Evolutionary conservation across 805 yeast species (phyloP).

Genomic region (Naumovozyma dairenensis): DNA sequence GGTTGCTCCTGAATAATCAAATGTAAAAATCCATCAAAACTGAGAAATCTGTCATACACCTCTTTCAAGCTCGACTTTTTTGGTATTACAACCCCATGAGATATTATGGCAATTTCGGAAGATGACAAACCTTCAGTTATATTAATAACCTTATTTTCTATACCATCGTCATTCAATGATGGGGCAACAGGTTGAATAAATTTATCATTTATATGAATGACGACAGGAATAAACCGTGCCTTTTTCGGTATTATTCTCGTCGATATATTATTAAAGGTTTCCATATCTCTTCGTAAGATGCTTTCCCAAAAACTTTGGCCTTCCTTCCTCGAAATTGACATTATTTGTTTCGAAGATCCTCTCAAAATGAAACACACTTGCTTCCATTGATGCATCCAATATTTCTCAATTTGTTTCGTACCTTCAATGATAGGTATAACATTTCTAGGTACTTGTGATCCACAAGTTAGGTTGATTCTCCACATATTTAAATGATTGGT

Average conservation of each 20-base stretch:
- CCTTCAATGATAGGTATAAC: conserved; percentile 36
- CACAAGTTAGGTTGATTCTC: conserved; percentile 36
- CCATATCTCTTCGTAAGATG: conserved; percentile 26
- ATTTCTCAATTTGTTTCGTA: conserved; percentile 27
- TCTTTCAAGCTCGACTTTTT: conserved; percentile 36
- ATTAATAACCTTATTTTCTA: conserved; percentile 1
- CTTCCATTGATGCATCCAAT: conserved; percentile 72
- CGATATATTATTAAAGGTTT: conserved; percentile 15
- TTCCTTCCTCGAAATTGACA: conserved; percentile 60
- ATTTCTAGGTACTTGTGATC: conserved; percentile 34
- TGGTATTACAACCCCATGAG: conserved; percentile 50
- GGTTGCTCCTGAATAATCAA: conserved; percentile 1
- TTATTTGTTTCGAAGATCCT: conserved; percentile 72
- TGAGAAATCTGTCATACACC: conserved; percentile 36
- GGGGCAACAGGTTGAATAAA: conserved; percentile 28
- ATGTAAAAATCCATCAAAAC: conserved; percentile 61
- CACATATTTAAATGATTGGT: conserved; percentile 32
- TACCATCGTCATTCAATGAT: conserved; percentile 2
- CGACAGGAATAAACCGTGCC: conserved; percentile 12
- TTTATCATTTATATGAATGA: conserved; percentile 26
- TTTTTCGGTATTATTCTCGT: conserved; percentile 12
- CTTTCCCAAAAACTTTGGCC: conserved; percentile 50
- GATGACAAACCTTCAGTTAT: background rate
- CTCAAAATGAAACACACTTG: conserved; percentile 69
- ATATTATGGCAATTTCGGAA: no score